phyloP scores from a whole-genome alignment of 352 stramenopile genomes.

The Phytopythium kandeliae region DNA sequence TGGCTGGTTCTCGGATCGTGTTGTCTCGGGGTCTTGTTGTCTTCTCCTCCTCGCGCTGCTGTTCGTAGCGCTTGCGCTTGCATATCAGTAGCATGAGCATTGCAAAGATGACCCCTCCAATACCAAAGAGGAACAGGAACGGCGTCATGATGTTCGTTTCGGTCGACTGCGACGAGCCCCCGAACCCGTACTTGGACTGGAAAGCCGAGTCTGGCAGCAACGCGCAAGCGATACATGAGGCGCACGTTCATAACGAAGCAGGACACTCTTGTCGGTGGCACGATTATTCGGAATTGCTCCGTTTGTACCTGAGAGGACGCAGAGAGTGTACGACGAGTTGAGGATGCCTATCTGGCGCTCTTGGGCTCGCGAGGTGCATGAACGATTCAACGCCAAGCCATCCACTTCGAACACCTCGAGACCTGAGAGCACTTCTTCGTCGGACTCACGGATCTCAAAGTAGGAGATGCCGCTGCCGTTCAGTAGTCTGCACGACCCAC shows the following conservation, averaged over 20 bases:
- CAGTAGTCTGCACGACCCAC: slow-evolving; percentile 10
- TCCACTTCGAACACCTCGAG: slow-evolving; percentile 18
- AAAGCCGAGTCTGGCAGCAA: slow-evolving; percentile 3
- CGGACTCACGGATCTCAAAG: slow-evolving; percentile 24
- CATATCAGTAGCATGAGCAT: slow-evolving; percentile 1
- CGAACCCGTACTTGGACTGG: slow-evolving; percentile 2
- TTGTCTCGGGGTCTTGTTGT: neutral
- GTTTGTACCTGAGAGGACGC: slow-evolving; percentile 17
- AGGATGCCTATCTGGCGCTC: slow-evolving; percentile 10
- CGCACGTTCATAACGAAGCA: neutral
- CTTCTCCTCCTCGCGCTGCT: slow-evolving; percentile 5
- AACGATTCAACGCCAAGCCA: slow-evolving; percentile 7
- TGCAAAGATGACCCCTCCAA: slow-evolving; percentile 1
- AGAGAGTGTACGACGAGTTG: slow-evolving; percentile 18
- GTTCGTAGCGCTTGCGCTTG: slow-evolving; percentile 8
- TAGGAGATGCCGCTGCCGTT: slow-evolving; percentile 22
- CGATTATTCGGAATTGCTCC: neutral
- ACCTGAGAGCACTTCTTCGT: slow-evolving; percentile 19
- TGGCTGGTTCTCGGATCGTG: neutral
- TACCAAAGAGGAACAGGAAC: slow-evolving; percentile 6
- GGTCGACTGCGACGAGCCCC: neutral
- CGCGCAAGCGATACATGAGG: neutral
- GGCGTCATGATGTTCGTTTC: slow-evolving; percentile 2
- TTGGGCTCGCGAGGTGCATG: neutral
- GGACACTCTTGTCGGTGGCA: no score